Evolutionary conservation across 1,284 basidiomycete species (phyloP).

Genomic region (Acaromyces ingoldii): DNA sequence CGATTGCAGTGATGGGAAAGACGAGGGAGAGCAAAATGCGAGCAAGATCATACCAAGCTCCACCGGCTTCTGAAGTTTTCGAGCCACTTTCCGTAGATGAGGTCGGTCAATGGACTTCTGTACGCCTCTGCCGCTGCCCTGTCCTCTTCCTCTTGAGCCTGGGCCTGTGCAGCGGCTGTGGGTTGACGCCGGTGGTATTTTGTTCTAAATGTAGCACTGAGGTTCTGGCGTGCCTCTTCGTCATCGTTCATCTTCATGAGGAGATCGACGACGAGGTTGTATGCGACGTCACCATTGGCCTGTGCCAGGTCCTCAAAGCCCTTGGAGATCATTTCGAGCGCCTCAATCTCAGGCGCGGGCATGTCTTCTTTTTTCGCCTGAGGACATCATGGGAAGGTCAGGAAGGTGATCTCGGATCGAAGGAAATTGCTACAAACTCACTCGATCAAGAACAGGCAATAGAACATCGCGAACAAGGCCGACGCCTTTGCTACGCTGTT

Average conservation of each 20-base stretch:
- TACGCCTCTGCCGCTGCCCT: conserved; percentile 22
- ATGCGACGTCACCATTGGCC: conserved; percentile 74
- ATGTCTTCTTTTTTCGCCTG: conserved; percentile 62
- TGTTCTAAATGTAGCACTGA: conserved; percentile 33
- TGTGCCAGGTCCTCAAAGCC: conserved; percentile 80
- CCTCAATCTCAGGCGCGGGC: conserved; percentile 80
- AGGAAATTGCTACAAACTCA: too few relatives aligned
- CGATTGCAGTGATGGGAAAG: too few relatives aligned
- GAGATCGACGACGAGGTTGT: conserved; percentile 78
- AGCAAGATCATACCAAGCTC: too few relatives aligned
- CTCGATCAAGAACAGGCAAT: conserved; percentile 35
- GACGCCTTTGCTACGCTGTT: too few relatives aligned
- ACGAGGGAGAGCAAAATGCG: too few relatives aligned
- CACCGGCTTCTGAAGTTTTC: conserved; percentile 63
- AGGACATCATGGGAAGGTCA: too few relatives aligned
- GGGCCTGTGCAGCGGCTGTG: conserved; percentile 43
- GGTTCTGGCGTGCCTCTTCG: conserved; percentile 21
- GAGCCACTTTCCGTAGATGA: conserved; percentile 91
- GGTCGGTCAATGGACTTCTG: conserved; percentile 72
- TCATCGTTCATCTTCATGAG: conserved; percentile 74
- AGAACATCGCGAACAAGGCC: conserved; percentile 37
- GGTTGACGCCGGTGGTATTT: conserved; percentile 11
- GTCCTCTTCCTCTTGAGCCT: conserved; percentile 39
- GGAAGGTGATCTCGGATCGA: too few relatives aligned
- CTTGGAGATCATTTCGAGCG: conserved; percentile 77